Evolutionary conservation across 169 alveolate genomes (phyloP).

Genomic region (Plasmodium coatneyi): DNA sequence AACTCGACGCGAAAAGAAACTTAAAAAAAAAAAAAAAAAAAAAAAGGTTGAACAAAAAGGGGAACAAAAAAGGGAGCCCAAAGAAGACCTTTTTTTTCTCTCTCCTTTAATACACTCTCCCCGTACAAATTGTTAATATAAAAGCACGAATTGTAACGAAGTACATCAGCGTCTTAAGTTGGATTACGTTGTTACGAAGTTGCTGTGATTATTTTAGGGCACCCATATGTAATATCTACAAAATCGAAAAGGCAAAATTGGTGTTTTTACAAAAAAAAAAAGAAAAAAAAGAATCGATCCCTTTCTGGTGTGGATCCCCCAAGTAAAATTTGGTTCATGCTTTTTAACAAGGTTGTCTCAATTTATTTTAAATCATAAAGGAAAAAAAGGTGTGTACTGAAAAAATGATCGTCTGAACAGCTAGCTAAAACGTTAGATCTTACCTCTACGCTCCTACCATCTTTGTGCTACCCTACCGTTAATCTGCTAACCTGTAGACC

Average conservation of each 20-base stretch:
- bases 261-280: not conserved
- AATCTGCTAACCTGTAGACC: not conserved
- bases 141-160: not conserved
- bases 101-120: not conserved
- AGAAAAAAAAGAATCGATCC: not conserved
- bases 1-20: not conserved
- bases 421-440: not conserved
- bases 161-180: not conserved
- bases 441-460: not conserved
- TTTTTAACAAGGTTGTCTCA: not conserved
- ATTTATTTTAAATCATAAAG: not conserved
- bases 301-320: not conserved
- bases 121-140: not conserved
- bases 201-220: not conserved
- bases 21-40: not conserved
- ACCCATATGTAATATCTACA: not conserved
- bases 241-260: not conserved
- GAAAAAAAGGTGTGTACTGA: not conserved
- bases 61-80: not conserved
- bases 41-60: too few relatives aligned
- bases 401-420: not conserved
- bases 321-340: not conserved
- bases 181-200: not conserved
- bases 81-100: not conserved
- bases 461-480: not conserved